Conservation (phyloP, 306 rosid species). For the Rosa chinensis region DNA sequence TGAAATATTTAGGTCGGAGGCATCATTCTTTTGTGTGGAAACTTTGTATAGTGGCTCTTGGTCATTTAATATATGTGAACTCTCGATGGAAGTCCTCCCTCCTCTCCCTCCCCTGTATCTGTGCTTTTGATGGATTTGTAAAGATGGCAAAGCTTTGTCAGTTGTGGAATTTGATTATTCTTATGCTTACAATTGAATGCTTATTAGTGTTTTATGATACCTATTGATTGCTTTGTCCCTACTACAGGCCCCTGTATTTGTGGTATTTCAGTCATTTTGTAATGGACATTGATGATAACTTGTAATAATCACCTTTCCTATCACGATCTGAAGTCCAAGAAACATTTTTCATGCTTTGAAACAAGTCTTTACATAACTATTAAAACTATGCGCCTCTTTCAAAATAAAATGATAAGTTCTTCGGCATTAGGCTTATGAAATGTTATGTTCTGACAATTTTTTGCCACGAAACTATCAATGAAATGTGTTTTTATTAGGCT, state of each 20-base stretch:
- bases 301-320: no score
- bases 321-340: background rate
- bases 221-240: background rate
- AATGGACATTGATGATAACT: no score
- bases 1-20: slow-evolving; percentile 31
- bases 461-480: no score
- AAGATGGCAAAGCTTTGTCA: slow-evolving; percentile 35
- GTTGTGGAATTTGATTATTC: background rate
- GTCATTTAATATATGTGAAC: slow-evolving; percentile 1
- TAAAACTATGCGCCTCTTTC: no score
- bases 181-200: background rate
- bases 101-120: background rate
- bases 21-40: slow-evolving; percentile 24
- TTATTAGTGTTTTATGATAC: background rate
- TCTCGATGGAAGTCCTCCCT: background rate
- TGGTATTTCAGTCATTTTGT: background rate
- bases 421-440: no score
- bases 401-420: no score
- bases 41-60: slow-evolving; percentile 47
- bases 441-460: no score
- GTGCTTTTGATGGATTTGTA: slow-evolving; percentile 13
- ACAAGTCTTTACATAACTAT: background rate
- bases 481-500: slow-evolving; percentile 34
- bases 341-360: no score
- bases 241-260: background rate